Conservation (phyloP, 2,329 filamentous ascomycete species). For the Epichloe brachyelytri region DNA sequence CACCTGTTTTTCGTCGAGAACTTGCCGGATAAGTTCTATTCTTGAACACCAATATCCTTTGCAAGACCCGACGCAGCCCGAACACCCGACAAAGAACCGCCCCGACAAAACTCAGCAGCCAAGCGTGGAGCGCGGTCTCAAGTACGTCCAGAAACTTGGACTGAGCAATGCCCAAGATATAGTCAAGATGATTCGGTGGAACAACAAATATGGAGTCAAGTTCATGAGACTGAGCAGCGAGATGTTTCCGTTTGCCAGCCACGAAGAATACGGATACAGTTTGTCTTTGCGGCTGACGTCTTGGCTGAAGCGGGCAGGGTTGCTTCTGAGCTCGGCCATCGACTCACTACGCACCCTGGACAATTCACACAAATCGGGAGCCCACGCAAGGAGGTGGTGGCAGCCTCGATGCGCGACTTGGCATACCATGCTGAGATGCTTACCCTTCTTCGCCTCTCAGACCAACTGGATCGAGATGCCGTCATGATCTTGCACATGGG, state of each 20-base stretch:
- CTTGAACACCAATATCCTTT: constrained; percentile 79
- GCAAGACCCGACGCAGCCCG: constrained; percentile 58
- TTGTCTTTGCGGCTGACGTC: constrained; percentile 65
- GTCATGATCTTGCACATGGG: constrained; percentile 95
- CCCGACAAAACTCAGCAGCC: constrained; percentile 62
- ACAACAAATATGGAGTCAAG: constrained; percentile 79
- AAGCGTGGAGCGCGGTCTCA: constrained; percentile 51
- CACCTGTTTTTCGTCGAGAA: constrained; percentile 78
- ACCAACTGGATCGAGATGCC: constrained; percentile 70
- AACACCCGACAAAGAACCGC: constrained; percentile 74
- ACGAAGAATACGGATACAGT: constrained; percentile 74
- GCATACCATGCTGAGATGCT: constrained; percentile 84
- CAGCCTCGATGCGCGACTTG: constrained; percentile 65
- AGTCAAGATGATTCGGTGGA: constrained; percentile 79
- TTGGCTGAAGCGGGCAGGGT: constrained; percentile 66
- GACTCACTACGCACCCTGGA: constrained; percentile 81
- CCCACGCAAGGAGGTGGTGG: constrained; percentile 63
- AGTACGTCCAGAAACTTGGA: constrained; percentile 65
- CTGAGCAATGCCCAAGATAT: constrained; percentile 75
- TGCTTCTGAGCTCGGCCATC: constrained; percentile 65
- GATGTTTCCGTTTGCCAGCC: constrained; percentile 94
- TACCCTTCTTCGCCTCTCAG: constrained; percentile 59
- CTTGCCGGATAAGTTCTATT: constrained; percentile 82
- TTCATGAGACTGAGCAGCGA: constrained; percentile 89
- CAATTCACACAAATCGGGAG: constrained; percentile 89